Evolutionary conservation across 225 moss, liverwort and hornwort genomes (phyloP).

Genomic region (Straminergon stramineum): DNA sequence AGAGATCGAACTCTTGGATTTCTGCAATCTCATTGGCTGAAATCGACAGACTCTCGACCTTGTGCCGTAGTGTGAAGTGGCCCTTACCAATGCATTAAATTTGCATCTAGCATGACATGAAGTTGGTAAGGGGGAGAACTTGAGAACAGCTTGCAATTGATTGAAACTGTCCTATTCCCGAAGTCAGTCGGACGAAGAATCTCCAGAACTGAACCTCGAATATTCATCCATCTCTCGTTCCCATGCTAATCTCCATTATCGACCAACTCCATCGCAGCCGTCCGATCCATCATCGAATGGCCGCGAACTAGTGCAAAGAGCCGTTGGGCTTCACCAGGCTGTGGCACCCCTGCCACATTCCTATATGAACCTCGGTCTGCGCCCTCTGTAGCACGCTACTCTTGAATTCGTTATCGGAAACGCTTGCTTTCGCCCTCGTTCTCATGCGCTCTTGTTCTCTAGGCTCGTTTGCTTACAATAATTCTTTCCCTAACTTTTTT

Average conservation of each 20-base stretch:
- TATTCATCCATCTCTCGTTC: background rate
- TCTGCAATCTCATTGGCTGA: too few relatives aligned
- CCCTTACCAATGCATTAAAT: too few relatives aligned
- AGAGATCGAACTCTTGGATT: too few relatives aligned
- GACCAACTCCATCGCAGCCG: background rate
- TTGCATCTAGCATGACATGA: background rate
- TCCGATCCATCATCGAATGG: background rate
- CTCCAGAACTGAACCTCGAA: background rate
- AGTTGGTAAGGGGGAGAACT: background rate
- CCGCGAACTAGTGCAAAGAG: background rate
- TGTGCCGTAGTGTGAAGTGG: too few relatives aligned
- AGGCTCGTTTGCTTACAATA: background rate
- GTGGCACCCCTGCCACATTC: background rate
- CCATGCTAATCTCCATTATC: background rate
- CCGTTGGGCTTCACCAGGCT: conserved; percentile 36
- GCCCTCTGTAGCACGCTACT: accelerated
- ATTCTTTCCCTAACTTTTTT: background rate
- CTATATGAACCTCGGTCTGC: conserved; percentile 10
- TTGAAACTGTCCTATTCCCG: background rate
- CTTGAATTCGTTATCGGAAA: background rate
- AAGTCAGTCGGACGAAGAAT: background rate
- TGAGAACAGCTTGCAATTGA: background rate
- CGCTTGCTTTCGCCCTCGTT: background rate
- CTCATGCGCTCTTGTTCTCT: background rate
- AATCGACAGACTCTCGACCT: too few relatives aligned